Percentiles rank a stretch among this genome's conserved stretches.
phyloP scores from a whole-genome alignment of 1,139 yeast genomes.

The Protomyces arabidopsidicola region DNA sequence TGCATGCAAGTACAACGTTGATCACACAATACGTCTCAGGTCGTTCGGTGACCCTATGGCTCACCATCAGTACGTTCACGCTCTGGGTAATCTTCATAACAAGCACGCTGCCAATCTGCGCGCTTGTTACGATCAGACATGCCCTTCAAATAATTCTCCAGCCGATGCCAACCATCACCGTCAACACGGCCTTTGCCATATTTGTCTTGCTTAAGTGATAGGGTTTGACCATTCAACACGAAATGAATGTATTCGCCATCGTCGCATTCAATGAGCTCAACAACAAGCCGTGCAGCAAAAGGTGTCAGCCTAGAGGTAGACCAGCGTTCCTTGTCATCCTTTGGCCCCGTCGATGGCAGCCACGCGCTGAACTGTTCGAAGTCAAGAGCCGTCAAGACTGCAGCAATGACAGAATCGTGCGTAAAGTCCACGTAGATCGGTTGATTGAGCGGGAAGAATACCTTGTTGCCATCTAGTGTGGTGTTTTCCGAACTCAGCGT shows the following conservation, averaged over 20 bases:
- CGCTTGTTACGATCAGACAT: constrained; percentile 16
- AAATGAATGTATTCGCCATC: constrained; percentile 39
- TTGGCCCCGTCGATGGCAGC: constrained; percentile 16
- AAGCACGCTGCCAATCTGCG: constrained; percentile 17
- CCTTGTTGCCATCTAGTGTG: constrained; percentile 37
- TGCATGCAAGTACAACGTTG: too few relatives aligned
- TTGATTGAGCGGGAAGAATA: constrained; percentile 44
- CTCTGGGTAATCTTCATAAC: constrained; percentile 4
- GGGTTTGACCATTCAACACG: constrained; percentile 43
- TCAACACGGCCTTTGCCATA: constrained; percentile 8
- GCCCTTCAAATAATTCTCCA: constrained; percentile 6
- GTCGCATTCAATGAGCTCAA: constrained; percentile 43
- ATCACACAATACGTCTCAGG: too few relatives aligned
- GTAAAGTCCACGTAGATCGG: constrained; percentile 46
- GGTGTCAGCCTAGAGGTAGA: constrained; percentile 40
- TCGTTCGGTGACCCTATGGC: background rate
- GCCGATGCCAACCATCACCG: constrained; percentile 20
- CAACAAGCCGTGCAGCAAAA: constrained; percentile 44
- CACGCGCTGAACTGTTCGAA: constrained; percentile 7
- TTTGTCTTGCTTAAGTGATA: constrained; percentile 38
- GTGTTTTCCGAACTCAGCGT: constrained; percentile 40
- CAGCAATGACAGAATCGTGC: constrained; percentile 43
- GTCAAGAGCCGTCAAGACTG: constrained; percentile 41
- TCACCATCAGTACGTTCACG: background rate
- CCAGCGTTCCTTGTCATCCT: background rate